phyloP scores from a whole-genome alignment of 306 rosid genomes.

The Lathyrus tuberosus region DNA sequence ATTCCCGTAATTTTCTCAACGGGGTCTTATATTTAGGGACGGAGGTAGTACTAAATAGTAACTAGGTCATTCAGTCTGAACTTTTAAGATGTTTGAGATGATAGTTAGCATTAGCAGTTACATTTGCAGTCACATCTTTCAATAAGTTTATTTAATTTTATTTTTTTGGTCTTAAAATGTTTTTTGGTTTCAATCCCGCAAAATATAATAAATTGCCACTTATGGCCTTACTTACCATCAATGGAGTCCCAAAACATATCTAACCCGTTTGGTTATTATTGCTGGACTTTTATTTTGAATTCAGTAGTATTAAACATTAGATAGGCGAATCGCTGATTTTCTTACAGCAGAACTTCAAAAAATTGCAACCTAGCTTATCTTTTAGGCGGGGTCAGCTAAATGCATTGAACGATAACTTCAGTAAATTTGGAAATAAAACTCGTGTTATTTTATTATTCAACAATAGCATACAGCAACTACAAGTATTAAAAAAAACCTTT shows the following conservation, averaged over 20 bases:
- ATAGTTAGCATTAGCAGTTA: slow-evolving; percentile 5
- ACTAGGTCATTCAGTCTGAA: slow-evolving; percentile 21
- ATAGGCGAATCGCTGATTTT: not conserved
- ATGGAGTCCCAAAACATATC: not conserved
- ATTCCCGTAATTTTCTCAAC: too few species aligned
- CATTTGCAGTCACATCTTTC: slow-evolving; percentile 6
- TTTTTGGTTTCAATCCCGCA: slow-evolving; percentile 6
- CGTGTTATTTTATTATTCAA: not conserved
- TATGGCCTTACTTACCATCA: not conserved
- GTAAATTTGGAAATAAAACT: slow-evolving; percentile 15
- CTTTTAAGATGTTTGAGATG: slow-evolving; percentile 8
- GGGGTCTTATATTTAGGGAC: too few species aligned
- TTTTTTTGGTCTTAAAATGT: not conserved
- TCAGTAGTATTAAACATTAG: slow-evolving; percentile 1
- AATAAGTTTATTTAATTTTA: not conserved
- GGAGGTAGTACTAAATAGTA: not conserved
- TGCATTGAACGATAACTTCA: not conserved
- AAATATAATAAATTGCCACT: not conserved
- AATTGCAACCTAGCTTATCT: not conserved
- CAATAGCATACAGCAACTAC: not conserved
- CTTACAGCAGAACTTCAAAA: slow-evolving; percentile 5
- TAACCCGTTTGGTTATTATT: not conserved
- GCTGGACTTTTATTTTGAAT: slow-evolving; percentile 8
- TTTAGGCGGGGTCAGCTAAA: not conserved
- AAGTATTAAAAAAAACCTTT: not conserved